These are phyloP conservation scores for Guadua angustifolia DNA, from an alignment of 176 grass and related monocot genomes.

Conservation along the genomic window DNA sequence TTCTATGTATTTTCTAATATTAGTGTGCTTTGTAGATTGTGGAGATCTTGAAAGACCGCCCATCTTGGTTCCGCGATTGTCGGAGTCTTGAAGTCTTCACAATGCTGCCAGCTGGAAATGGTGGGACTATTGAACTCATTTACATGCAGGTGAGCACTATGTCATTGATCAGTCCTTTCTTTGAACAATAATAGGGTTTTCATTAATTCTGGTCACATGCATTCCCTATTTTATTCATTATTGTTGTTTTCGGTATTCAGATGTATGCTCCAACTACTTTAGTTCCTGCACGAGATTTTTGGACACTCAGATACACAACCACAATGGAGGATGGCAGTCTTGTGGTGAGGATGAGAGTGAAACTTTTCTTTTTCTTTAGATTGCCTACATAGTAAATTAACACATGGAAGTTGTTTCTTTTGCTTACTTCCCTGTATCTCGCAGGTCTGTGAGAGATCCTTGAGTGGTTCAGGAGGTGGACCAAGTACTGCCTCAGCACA, in stretches of 20 bases:
- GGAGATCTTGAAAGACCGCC: constrained; percentile 91
- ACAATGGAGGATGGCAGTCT: constrained; percentile 91
- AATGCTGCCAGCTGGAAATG: constrained; percentile 89
- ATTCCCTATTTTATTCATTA: constrained; percentile 13
- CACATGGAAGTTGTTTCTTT: not conserved
- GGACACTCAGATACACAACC: constrained; percentile 91
- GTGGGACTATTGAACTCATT: constrained; percentile 84
- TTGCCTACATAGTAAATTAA: not conserved
- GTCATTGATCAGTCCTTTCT: not conserved
- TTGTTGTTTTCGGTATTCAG: constrained; percentile 48
- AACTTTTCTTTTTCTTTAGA: constrained; percentile 21
- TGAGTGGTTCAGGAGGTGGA: constrained; percentile 85
- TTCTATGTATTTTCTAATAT: constrained; percentile 35
- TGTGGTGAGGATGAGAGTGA: constrained; percentile 59
- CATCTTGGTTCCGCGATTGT: constrained; percentile 94
- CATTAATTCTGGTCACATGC: not conserved
- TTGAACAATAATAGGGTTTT: constrained; percentile 7
- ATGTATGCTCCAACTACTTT: constrained; percentile 97
- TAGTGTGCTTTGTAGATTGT: constrained; percentile 58
- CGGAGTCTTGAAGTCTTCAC: constrained; percentile 92
- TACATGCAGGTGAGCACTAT: constrained; percentile 84
- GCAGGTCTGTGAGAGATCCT: constrained; percentile 94
- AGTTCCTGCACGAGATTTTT: constrained; percentile 93
- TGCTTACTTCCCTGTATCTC: constrained; percentile 37
- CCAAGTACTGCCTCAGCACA: constrained; percentile 64